Conservation (phyloP, 2,329 filamentous ascomycete species). For the Aureobasidium sp. region DNA sequence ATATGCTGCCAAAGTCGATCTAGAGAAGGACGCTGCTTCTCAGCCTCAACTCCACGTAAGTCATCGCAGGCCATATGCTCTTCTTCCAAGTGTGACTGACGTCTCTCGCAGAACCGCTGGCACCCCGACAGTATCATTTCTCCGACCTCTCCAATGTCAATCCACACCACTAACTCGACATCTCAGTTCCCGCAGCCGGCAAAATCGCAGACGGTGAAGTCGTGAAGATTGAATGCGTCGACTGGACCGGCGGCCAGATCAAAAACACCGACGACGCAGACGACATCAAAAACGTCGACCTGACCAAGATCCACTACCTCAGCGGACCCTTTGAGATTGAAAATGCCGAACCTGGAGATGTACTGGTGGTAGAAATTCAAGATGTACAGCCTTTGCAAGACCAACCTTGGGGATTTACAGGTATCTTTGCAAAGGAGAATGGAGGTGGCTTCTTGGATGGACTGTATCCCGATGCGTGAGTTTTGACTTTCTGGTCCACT, state of each 20-base stretch:
- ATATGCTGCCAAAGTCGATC: slow-evolving; percentile 63
- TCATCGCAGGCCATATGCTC: slow-evolving; percentile 6
- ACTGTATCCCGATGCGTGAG: slow-evolving; percentile 72
- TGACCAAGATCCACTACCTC: slow-evolving; percentile 79
- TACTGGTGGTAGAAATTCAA: slow-evolving; percentile 81
- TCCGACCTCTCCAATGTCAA: too few species aligned
- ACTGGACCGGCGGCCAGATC: slow-evolving; percentile 71
- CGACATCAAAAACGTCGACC: slow-evolving; percentile 74
- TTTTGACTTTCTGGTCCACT: neutral
- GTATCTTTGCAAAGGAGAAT: slow-evolving; percentile 70
- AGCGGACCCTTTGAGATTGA: slow-evolving; percentile 85
- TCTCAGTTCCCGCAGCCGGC: slow-evolving; percentile 60
- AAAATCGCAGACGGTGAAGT: slow-evolving; percentile 75
- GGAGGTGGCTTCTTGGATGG: slow-evolving; percentile 86
- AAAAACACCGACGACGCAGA: slow-evolving; percentile 84
- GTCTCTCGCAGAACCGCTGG: slow-evolving; percentile 73
- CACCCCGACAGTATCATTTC: slow-evolving; percentile 69
- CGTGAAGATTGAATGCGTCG: slow-evolving; percentile 87
- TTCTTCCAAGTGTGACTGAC: neutral
- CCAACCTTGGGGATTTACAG: slow-evolving; percentile 84
- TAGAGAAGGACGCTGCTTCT: slow-evolving; percentile 62
- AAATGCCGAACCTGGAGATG: slow-evolving; percentile 73
- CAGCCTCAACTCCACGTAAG: slow-evolving; percentile 64
- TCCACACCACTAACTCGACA: too few species aligned
- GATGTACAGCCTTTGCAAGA: slow-evolving; percentile 85